A percentile compares a stretch with the other conserved stretches of the same genome.
Conservation (phyloP, 1,284 basidiomycete species). For the Veloporphyrellus conicus region DNA sequence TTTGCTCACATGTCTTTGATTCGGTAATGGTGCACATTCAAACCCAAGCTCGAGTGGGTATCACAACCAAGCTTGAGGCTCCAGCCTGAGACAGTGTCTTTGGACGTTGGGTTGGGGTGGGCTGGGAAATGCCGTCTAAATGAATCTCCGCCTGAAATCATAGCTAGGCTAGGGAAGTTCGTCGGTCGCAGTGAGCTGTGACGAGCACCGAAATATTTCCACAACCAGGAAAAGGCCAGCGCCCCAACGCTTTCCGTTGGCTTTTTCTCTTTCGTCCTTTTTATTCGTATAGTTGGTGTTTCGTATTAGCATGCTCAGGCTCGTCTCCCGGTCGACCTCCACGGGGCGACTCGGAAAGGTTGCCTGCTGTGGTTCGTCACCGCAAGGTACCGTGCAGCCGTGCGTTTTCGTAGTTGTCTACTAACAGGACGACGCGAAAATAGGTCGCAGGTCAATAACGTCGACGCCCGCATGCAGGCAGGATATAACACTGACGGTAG, state of each 20-base stretch:
- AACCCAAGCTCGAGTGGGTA: too few species aligned
- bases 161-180: conserved; percentile 8
- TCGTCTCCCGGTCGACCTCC: conserved; percentile 61
- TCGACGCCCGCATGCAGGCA: conserved; percentile 64
- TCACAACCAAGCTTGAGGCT: too few species aligned
- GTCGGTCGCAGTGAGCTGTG: conserved; percentile 24
- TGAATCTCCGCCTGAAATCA: conserved; percentile 26
- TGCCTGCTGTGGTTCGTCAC: conserved; percentile 42
- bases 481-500: conserved; percentile 85
- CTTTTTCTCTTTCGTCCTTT: conserved; percentile 8
- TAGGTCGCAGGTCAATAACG: conserved; percentile 58
- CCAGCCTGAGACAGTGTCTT: too few species aligned
- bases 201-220: conserved; percentile 26
- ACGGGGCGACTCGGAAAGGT: conserved; percentile 65
- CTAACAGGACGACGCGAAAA: conserved; percentile 5
- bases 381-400: conserved; percentile 38
- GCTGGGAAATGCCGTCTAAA: conserved; percentile 18
- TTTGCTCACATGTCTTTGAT: background rate
- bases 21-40: too few species aligned
- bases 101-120: too few species aligned
- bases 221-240: conserved; percentile 16
- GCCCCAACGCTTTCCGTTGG: conserved; percentile 16
- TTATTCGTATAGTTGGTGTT: conserved; percentile 10
- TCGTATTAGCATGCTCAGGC: conserved; percentile 52
- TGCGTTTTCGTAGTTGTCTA: background rate